Evolutionary conservation across 1,284 basidiomycete species (phyloP).

Genomic region (Waitea zeae): DNA sequence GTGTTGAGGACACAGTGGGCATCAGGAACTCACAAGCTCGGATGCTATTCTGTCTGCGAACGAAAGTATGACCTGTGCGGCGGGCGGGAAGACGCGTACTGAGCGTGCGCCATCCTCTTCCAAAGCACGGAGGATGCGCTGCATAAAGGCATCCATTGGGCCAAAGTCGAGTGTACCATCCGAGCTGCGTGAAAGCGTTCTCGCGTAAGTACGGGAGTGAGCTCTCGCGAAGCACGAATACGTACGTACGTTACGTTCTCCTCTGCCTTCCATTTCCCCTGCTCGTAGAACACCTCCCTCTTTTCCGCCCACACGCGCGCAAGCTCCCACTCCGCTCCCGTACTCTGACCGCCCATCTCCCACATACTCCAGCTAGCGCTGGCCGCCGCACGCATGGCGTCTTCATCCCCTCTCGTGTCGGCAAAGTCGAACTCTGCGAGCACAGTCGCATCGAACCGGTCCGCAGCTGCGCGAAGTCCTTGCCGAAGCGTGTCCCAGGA

Average conservation of each 20-base stretch:
- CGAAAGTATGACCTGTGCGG: conserved; percentile 50
- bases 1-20: conserved; percentile 3
- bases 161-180: too few relatives aligned
- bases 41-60: conserved; percentile 64
- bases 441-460: conserved; percentile 75
- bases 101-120: conserved; percentile 65
- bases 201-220: background rate
- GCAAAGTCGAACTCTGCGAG: conserved; percentile 75
- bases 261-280: conserved; percentile 59
- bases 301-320: conserved; percentile 90
- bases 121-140: conserved; percentile 45
- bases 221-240: background rate
- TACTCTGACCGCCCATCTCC: background rate
- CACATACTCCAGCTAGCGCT: conserved; percentile 69
- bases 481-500: conserved; percentile 40
- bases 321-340: conserved; percentile 68
- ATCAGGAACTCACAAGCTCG: conserved; percentile 44
- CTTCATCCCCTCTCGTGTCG: conserved; percentile 54
- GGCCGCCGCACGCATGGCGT: conserved; percentile 62
- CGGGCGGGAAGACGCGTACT: conserved; percentile 71
- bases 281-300: conserved; percentile 84
- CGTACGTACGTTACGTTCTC: conserved; percentile 69
- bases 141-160: conserved; percentile 87
- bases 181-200: too few relatives aligned
- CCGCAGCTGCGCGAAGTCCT: conserved; percentile 62